Percentiles rank a stretch among this genome's conserved stretches.
These are phyloP conservation scores for Seiridium cupressi DNA, from an alignment of 2,329 filamentous ascomycete genomes.

Conservation along the genomic window DNA sequence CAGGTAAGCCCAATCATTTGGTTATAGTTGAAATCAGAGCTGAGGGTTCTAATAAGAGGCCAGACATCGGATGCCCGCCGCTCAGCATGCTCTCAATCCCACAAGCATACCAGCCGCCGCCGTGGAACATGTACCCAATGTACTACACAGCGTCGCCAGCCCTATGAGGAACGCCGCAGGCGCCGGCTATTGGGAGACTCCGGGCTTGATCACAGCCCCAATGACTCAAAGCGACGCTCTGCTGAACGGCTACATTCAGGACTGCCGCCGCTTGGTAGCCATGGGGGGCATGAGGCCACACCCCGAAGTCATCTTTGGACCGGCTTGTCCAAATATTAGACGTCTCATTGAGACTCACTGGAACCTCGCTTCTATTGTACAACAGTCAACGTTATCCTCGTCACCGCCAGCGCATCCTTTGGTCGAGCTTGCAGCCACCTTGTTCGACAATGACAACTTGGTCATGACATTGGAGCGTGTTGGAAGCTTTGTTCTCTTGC, in stretches of 20 bases:
- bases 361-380: conserved; percentile 17
- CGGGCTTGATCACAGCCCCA: conserved; percentile 27
- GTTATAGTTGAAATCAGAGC: conserved; percentile 9
- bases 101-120: conserved; percentile 29
- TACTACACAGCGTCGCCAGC: conserved; percentile 29
- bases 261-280: conserved; percentile 31
- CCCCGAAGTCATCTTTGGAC: conserved; percentile 28
- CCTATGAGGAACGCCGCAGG: conserved; percentile 10
- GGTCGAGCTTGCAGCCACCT: conserved; percentile 25
- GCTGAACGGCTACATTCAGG: conserved; percentile 32
- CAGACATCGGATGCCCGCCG: conserved; percentile 31
- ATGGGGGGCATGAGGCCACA: conserved; percentile 16
- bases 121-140: conserved; percentile 33
- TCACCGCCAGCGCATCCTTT: conserved; percentile 22
- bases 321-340: conserved; percentile 30
- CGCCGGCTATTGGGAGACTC: conserved; percentile 27
- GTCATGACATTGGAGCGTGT: conserved; percentile 29
- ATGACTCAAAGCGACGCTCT: conserved; percentile 32
- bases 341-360: conserved; percentile 26
- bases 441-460: conserved; percentile 27
- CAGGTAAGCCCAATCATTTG: conserved; percentile 24
- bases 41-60: conserved; percentile 21
- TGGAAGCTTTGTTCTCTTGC: conserved; percentile 29
- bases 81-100: conserved; percentile 29
- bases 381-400: conserved; percentile 20